Percentiles rank a stretch among this genome's conserved stretches.
phyloP scores from a whole-genome alignment of 2,329 filamentous ascomycete species.

The Diplocarpon mali region DNA sequence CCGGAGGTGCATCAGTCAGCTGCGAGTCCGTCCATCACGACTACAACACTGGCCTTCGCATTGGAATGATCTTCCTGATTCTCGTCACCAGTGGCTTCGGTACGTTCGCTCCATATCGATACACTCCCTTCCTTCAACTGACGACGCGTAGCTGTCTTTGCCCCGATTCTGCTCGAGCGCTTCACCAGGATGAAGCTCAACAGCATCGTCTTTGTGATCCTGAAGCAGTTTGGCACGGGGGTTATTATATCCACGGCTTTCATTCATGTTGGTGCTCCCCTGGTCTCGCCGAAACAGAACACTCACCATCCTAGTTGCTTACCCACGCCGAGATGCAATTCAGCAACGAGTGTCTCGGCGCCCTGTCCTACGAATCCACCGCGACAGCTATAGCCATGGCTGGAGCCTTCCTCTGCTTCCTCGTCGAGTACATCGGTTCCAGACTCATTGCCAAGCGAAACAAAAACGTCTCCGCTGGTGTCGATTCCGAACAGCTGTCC shows the following conservation, averaged over 20 bases:
- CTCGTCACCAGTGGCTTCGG: constrained; percentile 57
- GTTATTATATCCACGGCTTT: constrained; percentile 64
- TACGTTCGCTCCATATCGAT: constrained; percentile 15
- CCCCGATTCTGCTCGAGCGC: constrained; percentile 43
- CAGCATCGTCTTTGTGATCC: constrained; percentile 48
- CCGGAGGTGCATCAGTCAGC: constrained; percentile 14
- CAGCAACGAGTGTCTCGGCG: constrained; percentile 43
- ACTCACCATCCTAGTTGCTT: constrained; percentile 41
- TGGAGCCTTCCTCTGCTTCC: constrained; percentile 60
- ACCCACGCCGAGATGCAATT: constrained; percentile 68
- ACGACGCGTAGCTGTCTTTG: constrained; percentile 41
- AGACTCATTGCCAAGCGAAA: constrained; percentile 37
- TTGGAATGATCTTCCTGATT: constrained; percentile 64
- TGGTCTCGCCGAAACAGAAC: neutral
- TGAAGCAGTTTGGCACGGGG: constrained; percentile 67
- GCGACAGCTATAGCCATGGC: constrained; percentile 64
- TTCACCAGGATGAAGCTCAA: constrained; percentile 12
- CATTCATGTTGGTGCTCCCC: constrained; percentile 42
- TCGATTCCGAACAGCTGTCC: constrained; percentile 3
- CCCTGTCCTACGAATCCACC: constrained; percentile 55
- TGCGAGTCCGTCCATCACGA: constrained; percentile 44
- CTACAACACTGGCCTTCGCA: constrained; percentile 57
- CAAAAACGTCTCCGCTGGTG: constrained; percentile 29
- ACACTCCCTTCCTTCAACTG: neutral
- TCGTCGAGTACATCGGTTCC: constrained; percentile 57